A percentile compares a stretch with the other conserved stretches of the same genome.
These are phyloP conservation scores for Aspergillus niger DNA, from an alignment of 2,329 filamentous ascomycete species.

Conservation along the genomic window DNA sequence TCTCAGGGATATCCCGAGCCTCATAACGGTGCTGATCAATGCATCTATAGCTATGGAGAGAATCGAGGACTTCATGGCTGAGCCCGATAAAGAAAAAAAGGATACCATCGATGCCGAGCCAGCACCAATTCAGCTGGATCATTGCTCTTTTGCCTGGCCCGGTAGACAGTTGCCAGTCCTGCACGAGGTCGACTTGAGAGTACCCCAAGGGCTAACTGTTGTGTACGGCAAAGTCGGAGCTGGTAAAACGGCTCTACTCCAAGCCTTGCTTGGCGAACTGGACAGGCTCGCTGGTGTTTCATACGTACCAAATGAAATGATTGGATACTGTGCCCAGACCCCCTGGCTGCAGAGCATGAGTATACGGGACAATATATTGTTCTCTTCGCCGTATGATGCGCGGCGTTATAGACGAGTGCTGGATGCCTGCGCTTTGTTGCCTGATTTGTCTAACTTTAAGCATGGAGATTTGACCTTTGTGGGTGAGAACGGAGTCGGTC, in stretches of 20 bases:
- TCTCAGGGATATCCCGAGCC: constrained; percentile 71
- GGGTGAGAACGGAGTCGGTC: constrained; percentile 62
- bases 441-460: constrained; percentile 64
- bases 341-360: constrained; percentile 72
- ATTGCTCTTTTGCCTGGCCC: constrained; percentile 79
- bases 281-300: constrained; percentile 56
- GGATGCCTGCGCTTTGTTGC: constrained; percentile 62
- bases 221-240: constrained; percentile 65
- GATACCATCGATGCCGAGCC: constrained; percentile 39
- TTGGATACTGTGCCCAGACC: constrained; percentile 66
- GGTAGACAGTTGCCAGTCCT: constrained; percentile 62
- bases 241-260: constrained; percentile 64
- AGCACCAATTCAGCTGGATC: constrained; percentile 48
- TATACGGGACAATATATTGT: constrained; percentile 68
- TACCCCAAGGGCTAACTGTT: constrained; percentile 60
- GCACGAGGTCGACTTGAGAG: constrained; percentile 55
- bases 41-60: constrained; percentile 79
- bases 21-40: constrained; percentile 77
- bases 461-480: constrained; percentile 64
- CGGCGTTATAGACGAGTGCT: constrained; percentile 68
- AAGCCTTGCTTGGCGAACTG: constrained; percentile 61
- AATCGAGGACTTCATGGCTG: constrained; percentile 83
- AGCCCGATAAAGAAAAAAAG: constrained; percentile 76
- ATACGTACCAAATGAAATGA: constrained; percentile 56
- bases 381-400: constrained; percentile 68